These are phyloP conservation scores for Ustilago curta DNA, from an alignment of 1,284 basidiomycete genomes.

Conservation along the genomic window DNA sequence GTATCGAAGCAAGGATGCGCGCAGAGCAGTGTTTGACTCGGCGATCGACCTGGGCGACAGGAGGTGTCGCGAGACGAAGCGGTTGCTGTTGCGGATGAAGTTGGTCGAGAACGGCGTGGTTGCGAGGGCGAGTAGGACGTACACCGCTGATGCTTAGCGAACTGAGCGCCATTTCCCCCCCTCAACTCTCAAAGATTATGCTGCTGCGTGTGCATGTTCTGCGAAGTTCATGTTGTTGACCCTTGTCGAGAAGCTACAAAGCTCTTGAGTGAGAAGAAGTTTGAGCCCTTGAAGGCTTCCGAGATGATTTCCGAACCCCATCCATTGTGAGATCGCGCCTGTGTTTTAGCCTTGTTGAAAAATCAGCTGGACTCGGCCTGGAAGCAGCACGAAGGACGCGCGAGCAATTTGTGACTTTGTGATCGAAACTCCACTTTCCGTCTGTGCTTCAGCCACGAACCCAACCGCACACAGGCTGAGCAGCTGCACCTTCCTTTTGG, in stretches of 20 bases:
- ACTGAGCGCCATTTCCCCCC: too few species aligned
- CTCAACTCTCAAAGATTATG: not conserved
- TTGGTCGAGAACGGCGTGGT: constrained; percentile 72
- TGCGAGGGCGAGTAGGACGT: constrained; percentile 21
- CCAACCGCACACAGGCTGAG: constrained; percentile 15
- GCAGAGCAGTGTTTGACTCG: constrained; percentile 78
- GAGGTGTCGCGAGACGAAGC: constrained; percentile 79
- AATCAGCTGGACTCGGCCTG: not conserved
- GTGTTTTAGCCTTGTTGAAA: not conserved
- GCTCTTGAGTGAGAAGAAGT: not conserved
- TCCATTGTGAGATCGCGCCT: constrained; percentile 4
- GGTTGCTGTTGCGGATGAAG: constrained; percentile 80
- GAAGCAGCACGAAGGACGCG: constrained; percentile 22
- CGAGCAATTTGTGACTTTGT: constrained; percentile 44
- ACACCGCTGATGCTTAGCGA: constrained; percentile 25
- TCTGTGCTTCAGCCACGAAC: constrained; percentile 17
- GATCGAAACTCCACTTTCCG: constrained; percentile 43
- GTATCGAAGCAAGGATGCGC: constrained; percentile 79
- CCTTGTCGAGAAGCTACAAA: not conserved
- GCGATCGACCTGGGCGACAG: constrained; percentile 79
- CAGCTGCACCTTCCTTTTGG: constrained; percentile 18
- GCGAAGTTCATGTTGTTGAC: not conserved
- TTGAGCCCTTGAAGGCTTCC: too few species aligned
- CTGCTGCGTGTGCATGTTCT: not conserved
- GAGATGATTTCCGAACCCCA: not conserved